Evolutionary conservation across 2,329 filamentous ascomycete species (phyloP).

Genomic region (Fusarium brevicatenulatum): DNA sequence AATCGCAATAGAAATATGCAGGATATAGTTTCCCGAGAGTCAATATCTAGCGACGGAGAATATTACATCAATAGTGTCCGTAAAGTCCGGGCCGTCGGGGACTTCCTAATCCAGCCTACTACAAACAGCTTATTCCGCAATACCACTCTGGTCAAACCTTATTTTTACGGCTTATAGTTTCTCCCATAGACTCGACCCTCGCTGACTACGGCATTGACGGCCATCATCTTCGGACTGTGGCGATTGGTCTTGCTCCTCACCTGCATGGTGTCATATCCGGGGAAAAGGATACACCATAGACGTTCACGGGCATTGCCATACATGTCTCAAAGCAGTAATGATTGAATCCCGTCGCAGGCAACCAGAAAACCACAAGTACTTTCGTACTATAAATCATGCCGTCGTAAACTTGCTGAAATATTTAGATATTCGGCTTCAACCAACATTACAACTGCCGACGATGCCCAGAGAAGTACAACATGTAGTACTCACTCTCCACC

Average conservation of each 20-base stretch:
- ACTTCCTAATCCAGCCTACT: background rate
- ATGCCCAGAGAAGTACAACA: background rate
- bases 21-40: background rate
- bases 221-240: accelerated
- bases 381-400: accelerated
- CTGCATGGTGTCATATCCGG: background rate
- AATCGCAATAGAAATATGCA: accelerated
- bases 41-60: background rate
- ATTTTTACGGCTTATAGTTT: background rate
- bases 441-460: background rate
- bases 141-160: background rate
- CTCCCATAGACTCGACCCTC: accelerated
- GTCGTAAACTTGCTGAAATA: background rate
- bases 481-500: background rate
- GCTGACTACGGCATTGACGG: background rate
- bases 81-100: background rate
- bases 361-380: accelerated
- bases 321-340: background rate
- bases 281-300: accelerated
- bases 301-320: background rate
- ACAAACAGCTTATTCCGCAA: background rate
- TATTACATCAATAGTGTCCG: background rate
- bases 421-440: background rate
- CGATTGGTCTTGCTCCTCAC: too few relatives aligned
- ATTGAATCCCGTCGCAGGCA: accelerated